A percentile compares a stretch with the other conserved stretches of the same genome.
Evolutionary conservation across 176 grass and related monocot genomes (phyloP).

Genomic region (Melocanna baccifera): DNA sequence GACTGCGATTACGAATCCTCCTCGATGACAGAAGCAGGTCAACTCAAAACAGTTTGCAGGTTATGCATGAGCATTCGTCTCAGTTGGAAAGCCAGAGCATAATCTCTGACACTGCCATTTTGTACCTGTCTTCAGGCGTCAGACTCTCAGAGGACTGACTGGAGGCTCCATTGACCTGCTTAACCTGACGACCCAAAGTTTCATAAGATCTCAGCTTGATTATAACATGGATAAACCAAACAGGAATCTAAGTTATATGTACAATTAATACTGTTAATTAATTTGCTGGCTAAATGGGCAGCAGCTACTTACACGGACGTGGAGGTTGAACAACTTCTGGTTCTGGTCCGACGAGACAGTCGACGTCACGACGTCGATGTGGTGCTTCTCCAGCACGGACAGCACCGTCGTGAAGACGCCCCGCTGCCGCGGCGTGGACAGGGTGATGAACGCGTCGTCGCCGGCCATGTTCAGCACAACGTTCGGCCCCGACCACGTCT

Average conservation of each 20-base stretch:
- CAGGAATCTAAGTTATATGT: not conserved
- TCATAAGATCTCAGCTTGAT: not conserved
- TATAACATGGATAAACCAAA: not conserved
- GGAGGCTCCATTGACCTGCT: conserved; percentile 19
- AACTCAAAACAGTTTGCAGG: not conserved
- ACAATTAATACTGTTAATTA: not conserved
- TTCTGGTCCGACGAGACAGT: conserved; percentile 20
- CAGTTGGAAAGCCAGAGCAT: conserved; percentile 47
- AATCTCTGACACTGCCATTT: conserved; percentile 47
- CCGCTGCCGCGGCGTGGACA: conserved; percentile 14
- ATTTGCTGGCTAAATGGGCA: not conserved
- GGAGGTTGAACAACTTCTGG: conserved; percentile 41
- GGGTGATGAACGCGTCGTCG: conserved; percentile 39
- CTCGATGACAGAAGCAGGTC: not conserved
- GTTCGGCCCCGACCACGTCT: conserved; percentile 54
- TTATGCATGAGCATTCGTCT: not conserved
- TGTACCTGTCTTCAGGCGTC: conserved; percentile 49
- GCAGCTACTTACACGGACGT: conserved; percentile 45
- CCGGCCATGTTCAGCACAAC: conserved; percentile 43
- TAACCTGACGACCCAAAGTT: not conserved
- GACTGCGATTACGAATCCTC: not conserved
- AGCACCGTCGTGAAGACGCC: conserved; percentile 23
- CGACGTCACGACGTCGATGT: conserved; percentile 40
- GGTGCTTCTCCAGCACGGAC: conserved; percentile 44
- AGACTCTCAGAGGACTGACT: conserved; percentile 6